A percentile compares a stretch with the other conserved stretches of the same genome.
These are phyloP conservation scores for Tephrocybe rancida DNA, from an alignment of 768 basidiomycete genomes.

Conservation along the genomic window DNA sequence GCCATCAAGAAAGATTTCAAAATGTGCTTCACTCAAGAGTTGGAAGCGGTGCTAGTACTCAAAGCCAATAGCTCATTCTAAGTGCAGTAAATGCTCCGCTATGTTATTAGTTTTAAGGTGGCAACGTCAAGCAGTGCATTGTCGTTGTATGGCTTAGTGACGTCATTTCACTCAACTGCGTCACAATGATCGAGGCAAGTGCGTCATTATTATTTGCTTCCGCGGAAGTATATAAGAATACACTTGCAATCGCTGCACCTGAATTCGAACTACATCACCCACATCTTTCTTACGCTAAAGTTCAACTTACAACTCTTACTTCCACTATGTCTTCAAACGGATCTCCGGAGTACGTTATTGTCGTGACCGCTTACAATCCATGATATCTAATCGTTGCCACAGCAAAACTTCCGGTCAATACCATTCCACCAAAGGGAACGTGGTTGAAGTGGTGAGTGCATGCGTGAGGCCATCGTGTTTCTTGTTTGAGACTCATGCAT, in stretches of 20 bases:
- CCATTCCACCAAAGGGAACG: slow-evolving; percentile 44
- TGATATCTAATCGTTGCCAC: background rate
- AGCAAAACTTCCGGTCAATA: slow-evolving; percentile 46
- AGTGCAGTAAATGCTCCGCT: too few relatives aligned
- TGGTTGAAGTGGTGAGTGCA: slow-evolving; percentile 25
- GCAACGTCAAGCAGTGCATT: too few relatives aligned
- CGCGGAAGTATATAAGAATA: slow-evolving; percentile 12
- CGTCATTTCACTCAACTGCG: slow-evolving; percentile 2
- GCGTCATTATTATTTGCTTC: slow-evolving; percentile 9
- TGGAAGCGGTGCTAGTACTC: too few relatives aligned
- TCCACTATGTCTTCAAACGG: slow-evolving; percentile 20
- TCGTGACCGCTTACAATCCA: background rate
- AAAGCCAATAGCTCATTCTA: too few relatives aligned
- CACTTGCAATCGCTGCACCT: background rate
- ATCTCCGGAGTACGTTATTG: slow-evolving; percentile 19
- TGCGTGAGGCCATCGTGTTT: background rate
- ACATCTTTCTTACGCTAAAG: background rate
- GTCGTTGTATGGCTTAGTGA: slow-evolving; percentile 4
- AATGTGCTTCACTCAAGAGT: too few relatives aligned
- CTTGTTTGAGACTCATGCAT: background rate
- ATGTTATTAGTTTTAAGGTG: too few relatives aligned
- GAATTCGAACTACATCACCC: background rate
- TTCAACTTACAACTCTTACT: background rate
- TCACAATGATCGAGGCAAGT: background rate
- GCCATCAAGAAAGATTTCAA: too few relatives aligned